phyloP scores from a whole-genome alignment of 805 yeast species.

The Saccharomycopsis guyanensis region DNA sequence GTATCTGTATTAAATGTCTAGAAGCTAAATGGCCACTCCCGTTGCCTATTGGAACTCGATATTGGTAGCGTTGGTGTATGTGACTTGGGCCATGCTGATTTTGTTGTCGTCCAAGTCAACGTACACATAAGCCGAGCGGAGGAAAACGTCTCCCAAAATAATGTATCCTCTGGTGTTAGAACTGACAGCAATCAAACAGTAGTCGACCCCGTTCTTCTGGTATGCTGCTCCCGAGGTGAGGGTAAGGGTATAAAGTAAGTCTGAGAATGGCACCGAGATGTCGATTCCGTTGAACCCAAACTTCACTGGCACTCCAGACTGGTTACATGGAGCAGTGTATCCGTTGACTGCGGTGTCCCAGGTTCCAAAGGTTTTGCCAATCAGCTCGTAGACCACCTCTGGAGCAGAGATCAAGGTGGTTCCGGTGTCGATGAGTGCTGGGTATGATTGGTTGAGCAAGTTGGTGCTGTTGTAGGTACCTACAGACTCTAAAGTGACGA shows the following conservation, averaged over 20 bases:
- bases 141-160: constrained; percentile 41
- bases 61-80: constrained; percentile 3
- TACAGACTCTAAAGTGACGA: background rate
- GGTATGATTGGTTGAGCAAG: background rate
- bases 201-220: constrained; percentile 6
- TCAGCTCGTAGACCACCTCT: background rate
- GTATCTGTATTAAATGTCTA: too few relatives aligned
- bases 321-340: constrained; percentile 8
- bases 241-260: constrained; percentile 5
- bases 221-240: background rate
- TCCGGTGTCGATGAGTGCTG: constrained; percentile 17
- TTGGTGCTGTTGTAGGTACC: background rate
- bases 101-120: constrained; percentile 40
- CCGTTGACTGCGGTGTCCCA: background rate
- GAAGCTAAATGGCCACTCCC: too few relatives aligned
- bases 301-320: constrained; percentile 1
- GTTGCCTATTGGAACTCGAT: background rate
- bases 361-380: constrained; percentile 1
- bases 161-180: constrained; percentile 15
- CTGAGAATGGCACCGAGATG: constrained; percentile 14
- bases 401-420: constrained; percentile 11
- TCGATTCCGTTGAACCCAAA: background rate
- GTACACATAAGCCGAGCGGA: constrained; percentile 42
- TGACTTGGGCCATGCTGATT: constrained; percentile 36
- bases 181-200: constrained; percentile 9